Evolutionary conservation across 495 filamentous ascomycete species (phyloP).

Genomic region (Hypoxylon trugodes): DNA sequence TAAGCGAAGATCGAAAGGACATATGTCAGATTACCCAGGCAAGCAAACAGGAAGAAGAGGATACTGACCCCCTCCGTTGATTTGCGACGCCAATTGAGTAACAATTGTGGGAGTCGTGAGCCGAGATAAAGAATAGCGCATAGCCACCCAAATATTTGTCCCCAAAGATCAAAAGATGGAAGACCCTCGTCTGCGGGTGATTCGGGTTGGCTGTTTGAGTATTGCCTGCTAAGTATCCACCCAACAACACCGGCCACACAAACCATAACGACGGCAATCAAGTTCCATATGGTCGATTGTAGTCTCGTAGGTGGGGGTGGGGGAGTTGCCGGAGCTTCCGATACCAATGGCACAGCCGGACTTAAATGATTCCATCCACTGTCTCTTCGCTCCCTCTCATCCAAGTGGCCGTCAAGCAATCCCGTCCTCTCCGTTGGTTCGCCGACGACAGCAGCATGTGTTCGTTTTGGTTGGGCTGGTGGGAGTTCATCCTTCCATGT

Average conservation of each 20-base stretch:
- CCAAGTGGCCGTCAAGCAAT: slow-evolving; percentile 42
- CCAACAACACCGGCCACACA: slow-evolving; percentile 82
- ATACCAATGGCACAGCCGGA: slow-evolving; percentile 76
- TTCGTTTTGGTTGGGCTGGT: slow-evolving; percentile 36
- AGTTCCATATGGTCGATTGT: slow-evolving; percentile 74
- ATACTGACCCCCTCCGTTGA: slow-evolving; percentile 89
- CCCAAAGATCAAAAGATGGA: slow-evolving; percentile 73
- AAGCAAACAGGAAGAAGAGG: slow-evolving; percentile 96
- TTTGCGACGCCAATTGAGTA: slow-evolving; percentile 89
- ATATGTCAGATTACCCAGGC: slow-evolving; percentile 92
- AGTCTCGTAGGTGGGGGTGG: slow-evolving; percentile 55
- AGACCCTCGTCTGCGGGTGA: slow-evolving; percentile 33
- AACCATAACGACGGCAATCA: slow-evolving; percentile 75
- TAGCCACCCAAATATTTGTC: slow-evolving; percentile 86
- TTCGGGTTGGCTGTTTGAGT: slow-evolving; percentile 30
- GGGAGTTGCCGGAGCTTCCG: slow-evolving; percentile 45
- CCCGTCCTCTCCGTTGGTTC: slow-evolving; percentile 54
- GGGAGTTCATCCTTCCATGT: slow-evolving; percentile 67
- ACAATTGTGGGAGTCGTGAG: slow-evolving; percentile 84
- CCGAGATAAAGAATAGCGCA: slow-evolving; percentile 90
- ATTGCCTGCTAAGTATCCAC: slow-evolving; percentile 75
- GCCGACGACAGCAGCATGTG: slow-evolving; percentile 10
- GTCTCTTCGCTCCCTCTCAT: slow-evolving; percentile 54
- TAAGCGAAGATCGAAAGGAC: slow-evolving; percentile 91
- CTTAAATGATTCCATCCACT: slow-evolving; percentile 73